A percentile compares a stretch with the other conserved stretches of the same genome.
These are phyloP conservation scores for Ilex aquifolium DNA, from an alignment of 257 asterid species.

Conservation along the genomic window DNA sequence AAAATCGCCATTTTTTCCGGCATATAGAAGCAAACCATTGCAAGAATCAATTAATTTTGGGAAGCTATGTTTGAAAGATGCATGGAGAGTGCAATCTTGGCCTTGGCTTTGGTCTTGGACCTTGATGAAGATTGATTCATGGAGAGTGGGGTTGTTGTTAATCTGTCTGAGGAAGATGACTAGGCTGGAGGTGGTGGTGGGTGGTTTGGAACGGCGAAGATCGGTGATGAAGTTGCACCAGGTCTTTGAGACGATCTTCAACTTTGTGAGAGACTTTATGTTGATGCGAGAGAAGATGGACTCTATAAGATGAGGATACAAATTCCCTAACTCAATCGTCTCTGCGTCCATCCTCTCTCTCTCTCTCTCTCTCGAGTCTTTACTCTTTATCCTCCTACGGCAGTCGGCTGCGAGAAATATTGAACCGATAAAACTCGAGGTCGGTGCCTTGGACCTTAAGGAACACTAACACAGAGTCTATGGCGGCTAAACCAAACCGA, in stretches of 20 bases:
- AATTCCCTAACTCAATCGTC: slow-evolving; percentile 5
- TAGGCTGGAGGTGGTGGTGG: slow-evolving; percentile 12
- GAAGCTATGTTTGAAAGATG: background rate
- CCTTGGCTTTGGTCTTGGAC: background rate
- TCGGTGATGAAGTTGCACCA: slow-evolving; percentile 15
- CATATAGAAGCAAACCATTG: slow-evolving; percentile 18
- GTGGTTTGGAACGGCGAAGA: slow-evolving; percentile 15
- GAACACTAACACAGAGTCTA: no score
- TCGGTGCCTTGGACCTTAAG: no score
- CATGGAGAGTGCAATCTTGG: background rate
- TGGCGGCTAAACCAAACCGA: no score
- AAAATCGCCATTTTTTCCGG: background rate
- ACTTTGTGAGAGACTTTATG: slow-evolving; percentile 11
- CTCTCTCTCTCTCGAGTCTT: no score
- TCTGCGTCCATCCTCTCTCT: slow-evolving; percentile 1
- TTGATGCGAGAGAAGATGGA: slow-evolving; percentile 19
- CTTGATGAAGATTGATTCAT: slow-evolving; percentile 11
- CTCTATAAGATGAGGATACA: slow-evolving; percentile 1
- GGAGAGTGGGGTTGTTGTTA: background rate
- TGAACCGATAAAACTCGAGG: no score
- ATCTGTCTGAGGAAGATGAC: background rate
- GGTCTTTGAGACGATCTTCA: slow-evolving; percentile 13
- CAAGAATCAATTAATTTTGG: slow-evolving; percentile 14
- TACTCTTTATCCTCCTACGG: no score
- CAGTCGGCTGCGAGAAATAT: no score